Evolutionary conservation across 345 rosid genomes (phyloP).

Genomic region (Bruguiera sexangula): DNA sequence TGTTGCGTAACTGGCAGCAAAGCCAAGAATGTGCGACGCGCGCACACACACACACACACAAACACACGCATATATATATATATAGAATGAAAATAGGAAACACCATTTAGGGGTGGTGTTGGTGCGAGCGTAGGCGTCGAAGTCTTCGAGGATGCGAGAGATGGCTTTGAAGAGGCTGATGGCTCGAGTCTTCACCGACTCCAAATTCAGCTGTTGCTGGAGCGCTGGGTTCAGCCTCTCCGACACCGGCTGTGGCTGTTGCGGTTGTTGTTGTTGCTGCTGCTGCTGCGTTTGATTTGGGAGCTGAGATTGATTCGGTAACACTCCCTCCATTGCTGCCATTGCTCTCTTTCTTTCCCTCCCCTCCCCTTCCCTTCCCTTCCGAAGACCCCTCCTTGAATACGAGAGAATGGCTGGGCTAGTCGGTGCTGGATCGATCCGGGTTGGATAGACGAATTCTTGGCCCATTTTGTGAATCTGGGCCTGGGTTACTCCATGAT

Average conservation of each 20-base stretch:
- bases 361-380: too few species aligned
- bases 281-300: conserved; percentile 22
- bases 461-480: too few species aligned
- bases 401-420: too few species aligned
- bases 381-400: too few species aligned
- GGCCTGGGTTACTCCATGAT: too few species aligned
- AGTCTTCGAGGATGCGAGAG: conserved; percentile 87
- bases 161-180: conserved; percentile 71
- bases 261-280: conserved; percentile 11
- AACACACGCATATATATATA: too few species aligned
- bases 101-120: conserved; percentile 87
- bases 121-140: conserved; percentile 66
- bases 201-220: conserved; percentile 70
- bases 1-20: too few species aligned
- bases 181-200: conserved; percentile 75
- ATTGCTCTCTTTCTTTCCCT: background rate
- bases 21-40: too few species aligned
- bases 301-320: conserved; percentile 21
- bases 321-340: conserved; percentile 19
- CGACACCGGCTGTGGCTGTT: conserved; percentile 19
- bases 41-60: too few species aligned
- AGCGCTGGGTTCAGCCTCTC: conserved; percentile 72
- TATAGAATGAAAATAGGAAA: background rate
- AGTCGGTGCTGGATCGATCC: too few species aligned
- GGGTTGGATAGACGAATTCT: too few species aligned